Evolutionary conservation across 202 grass and related monocot species (phyloP).

Genomic region (Tripidium arundinaceum): DNA sequence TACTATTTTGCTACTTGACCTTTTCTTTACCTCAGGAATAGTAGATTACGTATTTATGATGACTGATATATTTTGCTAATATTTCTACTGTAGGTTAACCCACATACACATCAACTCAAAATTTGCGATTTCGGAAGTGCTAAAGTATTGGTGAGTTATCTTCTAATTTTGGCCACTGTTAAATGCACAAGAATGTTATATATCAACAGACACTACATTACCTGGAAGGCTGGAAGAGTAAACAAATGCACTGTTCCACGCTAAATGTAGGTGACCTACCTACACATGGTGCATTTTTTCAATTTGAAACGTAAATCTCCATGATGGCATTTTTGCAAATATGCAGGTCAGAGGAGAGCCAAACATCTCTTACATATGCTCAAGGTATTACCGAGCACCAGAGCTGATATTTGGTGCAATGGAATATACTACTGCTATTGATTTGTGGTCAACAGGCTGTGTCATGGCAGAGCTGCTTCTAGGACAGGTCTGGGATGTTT

Average conservation of each 20-base stretch:
- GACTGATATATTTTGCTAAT: constrained; percentile 21
- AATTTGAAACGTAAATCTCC: neutral
- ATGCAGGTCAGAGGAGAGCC: constrained; percentile 89
- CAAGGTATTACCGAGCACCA: constrained; percentile 96
- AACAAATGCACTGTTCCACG: neutral
- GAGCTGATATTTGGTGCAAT: constrained; percentile 98
- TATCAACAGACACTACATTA: neutral
- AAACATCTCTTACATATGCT: constrained; percentile 99
- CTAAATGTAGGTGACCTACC: neutral
- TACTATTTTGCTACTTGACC: neutral
- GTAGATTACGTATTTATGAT: neutral
- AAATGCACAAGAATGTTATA: neutral
- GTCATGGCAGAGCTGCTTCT: constrained; percentile 96
- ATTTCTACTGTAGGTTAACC: constrained; percentile 68
- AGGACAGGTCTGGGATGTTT: constrained; percentile 62
- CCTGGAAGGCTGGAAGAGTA: constrained; percentile 7
- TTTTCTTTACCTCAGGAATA: neutral
- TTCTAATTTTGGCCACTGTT: constrained; percentile 15
- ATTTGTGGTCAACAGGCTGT: constrained; percentile 96
- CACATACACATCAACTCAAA: constrained; percentile 97
- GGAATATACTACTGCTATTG: constrained; percentile 93
- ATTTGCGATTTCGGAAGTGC: constrained; percentile 94
- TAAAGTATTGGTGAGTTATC: constrained; percentile 74
- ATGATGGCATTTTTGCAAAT: constrained; percentile 13
- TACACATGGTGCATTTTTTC: neutral